phyloP scores from a whole-genome alignment of 164 flowering plant species.

The Dillenia suffruticosa region DNA sequence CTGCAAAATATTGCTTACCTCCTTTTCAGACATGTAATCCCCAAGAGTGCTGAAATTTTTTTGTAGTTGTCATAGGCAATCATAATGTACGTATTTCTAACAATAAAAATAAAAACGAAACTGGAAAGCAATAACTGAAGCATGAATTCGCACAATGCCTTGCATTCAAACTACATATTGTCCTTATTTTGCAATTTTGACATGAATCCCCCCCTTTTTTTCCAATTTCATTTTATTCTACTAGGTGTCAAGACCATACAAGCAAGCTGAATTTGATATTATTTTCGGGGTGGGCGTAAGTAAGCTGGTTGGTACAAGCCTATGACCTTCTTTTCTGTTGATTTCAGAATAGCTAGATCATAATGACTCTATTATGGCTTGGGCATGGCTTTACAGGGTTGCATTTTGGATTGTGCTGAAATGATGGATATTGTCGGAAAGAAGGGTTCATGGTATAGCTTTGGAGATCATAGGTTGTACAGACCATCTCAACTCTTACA shows the following conservation, averaged over 20 bases:
- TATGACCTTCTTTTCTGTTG: background rate
- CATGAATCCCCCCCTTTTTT: no score
- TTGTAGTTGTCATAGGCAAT: no score
- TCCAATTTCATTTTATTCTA: background rate
- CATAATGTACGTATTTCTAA: background rate
- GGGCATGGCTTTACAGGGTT: slow-evolving; percentile 52
- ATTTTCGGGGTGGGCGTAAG: slow-evolving; percentile 96
- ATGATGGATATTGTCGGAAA: slow-evolving; percentile 65
- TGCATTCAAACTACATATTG: no score
- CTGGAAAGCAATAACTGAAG: no score
- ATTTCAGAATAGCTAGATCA: background rate
- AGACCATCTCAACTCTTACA: no score
- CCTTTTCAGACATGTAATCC: no score
- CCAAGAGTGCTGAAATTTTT: no score
- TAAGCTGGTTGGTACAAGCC: slow-evolving; percentile 60
- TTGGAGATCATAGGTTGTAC: slow-evolving; percentile 79
- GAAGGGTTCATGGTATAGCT: slow-evolving; percentile 98
- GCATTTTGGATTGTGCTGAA: slow-evolving; percentile 96
- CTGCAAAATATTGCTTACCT: no score
- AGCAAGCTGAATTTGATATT: slow-evolving; percentile 94
- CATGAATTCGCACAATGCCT: no score
- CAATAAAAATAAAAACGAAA: background rate
- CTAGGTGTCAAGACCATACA: slow-evolving; percentile 98
- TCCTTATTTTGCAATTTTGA: no score
- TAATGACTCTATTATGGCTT: slow-evolving; percentile 3